phyloP scores from a whole-genome alignment of 148 eudicot species.

The Salicornia ramosissima region DNA sequence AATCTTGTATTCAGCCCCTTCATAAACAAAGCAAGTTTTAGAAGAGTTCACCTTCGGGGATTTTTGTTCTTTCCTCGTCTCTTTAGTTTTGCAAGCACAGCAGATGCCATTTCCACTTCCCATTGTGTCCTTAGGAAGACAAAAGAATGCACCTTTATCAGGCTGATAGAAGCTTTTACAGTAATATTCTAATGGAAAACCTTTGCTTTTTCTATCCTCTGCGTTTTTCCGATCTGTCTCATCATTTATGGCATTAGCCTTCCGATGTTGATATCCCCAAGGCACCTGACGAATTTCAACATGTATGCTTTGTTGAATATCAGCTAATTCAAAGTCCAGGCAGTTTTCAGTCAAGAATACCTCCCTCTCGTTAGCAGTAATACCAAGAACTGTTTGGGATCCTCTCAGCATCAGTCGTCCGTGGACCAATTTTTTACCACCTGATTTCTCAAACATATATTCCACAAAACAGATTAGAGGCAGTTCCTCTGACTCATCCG shows the following conservation, averaged over 20 bases:
- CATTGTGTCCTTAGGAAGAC: conserved; percentile 43
- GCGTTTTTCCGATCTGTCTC: conserved; percentile 68
- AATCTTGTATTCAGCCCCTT: conserved; percentile 57
- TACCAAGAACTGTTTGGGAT: conserved; percentile 72
- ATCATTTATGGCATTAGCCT: conserved; percentile 54
- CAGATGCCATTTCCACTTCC: conserved; percentile 78
- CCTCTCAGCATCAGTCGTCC: conserved; percentile 75
- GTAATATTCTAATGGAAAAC: conserved; percentile 70
- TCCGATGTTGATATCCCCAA: conserved; percentile 81
- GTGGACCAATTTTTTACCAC: conserved; percentile 65
- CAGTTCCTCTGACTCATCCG: conserved; percentile 38
- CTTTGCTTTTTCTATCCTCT: conserved; percentile 75
- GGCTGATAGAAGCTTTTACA: conserved; percentile 83
- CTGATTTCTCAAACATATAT: conserved; percentile 72
- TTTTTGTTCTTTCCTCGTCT: conserved; percentile 38
- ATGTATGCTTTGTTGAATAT: conserved; percentile 39
- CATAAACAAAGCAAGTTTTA: conserved; percentile 49
- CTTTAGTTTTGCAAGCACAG: conserved; percentile 49
- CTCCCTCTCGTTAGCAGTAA: conserved; percentile 78
- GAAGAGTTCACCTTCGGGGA: conserved; percentile 47
- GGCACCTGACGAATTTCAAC: conserved; percentile 50
- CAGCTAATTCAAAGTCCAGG: conserved; percentile 59
- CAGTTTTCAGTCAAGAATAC: conserved; percentile 80
- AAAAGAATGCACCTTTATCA: conserved; percentile 81
- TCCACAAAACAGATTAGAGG: conserved; percentile 69